These are phyloP conservation scores for Dissophora ornata DNA, from an alignment of 192 early-diverging fungal genomes.

Conservation along the genomic window DNA sequence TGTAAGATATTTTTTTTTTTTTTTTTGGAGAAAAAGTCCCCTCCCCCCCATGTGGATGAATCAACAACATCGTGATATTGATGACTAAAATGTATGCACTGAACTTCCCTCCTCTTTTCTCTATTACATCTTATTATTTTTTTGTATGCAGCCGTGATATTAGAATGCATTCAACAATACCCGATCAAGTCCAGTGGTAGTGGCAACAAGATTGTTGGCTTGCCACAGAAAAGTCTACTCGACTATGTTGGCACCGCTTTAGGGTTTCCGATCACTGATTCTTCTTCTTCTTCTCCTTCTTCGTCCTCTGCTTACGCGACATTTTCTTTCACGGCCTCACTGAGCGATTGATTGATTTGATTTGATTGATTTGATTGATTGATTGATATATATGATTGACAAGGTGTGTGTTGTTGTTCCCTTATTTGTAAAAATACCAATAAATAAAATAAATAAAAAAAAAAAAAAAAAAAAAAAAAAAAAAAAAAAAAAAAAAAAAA, in stretches of 20 bases:
- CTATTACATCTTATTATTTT: neutral
- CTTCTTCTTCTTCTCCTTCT: neutral
- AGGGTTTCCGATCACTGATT: slow-evolving; percentile 4
- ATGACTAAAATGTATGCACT: too few relatives aligned
- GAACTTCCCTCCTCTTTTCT: too few relatives aligned
- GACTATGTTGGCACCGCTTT: slow-evolving; percentile 31
- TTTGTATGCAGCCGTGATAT: slow-evolving; percentile 3
- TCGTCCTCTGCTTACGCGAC: neutral
- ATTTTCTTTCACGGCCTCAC: neutral
- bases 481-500: neutral
- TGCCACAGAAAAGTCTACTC: slow-evolving; percentile 19
- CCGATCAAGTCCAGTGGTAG: slow-evolving; percentile 31
- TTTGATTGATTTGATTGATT: neutral
- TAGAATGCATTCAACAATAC: slow-evolving; percentile 27
- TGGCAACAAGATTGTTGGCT: neutral
- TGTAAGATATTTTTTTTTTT: slow-evolving; percentile 23
- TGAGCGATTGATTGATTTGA: too few relatives aligned
- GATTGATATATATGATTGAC: neutral
- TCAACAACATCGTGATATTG: neutral
- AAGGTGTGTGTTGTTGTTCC: too few relatives aligned
- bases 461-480: neutral
- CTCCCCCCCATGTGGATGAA: neutral
- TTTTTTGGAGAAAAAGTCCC: too few relatives aligned
- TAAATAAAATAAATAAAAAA: neutral
- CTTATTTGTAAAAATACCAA: neutral